Conservation (phyloP, 2,329 filamentous ascomycete genomes). For the Claviceps fusiformis region DNA sequence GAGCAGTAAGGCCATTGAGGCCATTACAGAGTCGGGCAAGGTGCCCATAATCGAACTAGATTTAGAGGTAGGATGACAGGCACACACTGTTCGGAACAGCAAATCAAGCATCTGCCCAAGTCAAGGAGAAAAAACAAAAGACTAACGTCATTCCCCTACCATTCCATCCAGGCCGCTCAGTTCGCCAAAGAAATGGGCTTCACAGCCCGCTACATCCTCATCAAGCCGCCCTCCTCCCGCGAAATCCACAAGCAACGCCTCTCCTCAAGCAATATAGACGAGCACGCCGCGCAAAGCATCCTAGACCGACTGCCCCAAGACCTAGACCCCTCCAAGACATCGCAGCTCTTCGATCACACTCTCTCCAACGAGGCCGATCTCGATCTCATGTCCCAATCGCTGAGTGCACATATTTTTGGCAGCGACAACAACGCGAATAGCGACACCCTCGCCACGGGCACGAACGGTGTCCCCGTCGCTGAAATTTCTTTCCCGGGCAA, state of each 20-base stretch:
- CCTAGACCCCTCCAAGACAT: conserved; percentile 13
- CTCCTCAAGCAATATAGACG: conserved; percentile 13
- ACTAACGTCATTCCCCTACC: background rate
- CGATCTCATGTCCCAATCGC: conserved; percentile 4
- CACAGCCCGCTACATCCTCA: conserved; percentile 39
- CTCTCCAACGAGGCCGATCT: conserved; percentile 15
- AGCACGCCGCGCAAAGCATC: conserved; percentile 11
- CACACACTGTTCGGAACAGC: background rate
- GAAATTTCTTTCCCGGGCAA: background rate
- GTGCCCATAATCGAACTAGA: conserved; percentile 45
- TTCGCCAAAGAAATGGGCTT: conserved; percentile 45
- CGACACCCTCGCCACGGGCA: background rate
- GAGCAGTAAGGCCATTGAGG: conserved; percentile 37
- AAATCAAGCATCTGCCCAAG: background rate
- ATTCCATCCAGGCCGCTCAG: conserved; percentile 32
- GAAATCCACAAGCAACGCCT: conserved; percentile 17
- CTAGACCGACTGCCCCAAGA: conserved; percentile 12
- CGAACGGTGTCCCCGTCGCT: background rate
- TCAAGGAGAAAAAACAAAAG: background rate
- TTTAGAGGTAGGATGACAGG: conserved; percentile 29
- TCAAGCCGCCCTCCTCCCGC: conserved; percentile 30
- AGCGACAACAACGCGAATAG: background rate
- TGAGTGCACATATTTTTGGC: conserved; percentile 18
- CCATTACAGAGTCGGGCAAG: conserved; percentile 39
- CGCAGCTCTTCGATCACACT: conserved; percentile 15